Evolutionary conservation across 257 asterid genomes (phyloP), one percentile per base, ranked within the genome.

Genomic region (Datura wrightii): DNA sequence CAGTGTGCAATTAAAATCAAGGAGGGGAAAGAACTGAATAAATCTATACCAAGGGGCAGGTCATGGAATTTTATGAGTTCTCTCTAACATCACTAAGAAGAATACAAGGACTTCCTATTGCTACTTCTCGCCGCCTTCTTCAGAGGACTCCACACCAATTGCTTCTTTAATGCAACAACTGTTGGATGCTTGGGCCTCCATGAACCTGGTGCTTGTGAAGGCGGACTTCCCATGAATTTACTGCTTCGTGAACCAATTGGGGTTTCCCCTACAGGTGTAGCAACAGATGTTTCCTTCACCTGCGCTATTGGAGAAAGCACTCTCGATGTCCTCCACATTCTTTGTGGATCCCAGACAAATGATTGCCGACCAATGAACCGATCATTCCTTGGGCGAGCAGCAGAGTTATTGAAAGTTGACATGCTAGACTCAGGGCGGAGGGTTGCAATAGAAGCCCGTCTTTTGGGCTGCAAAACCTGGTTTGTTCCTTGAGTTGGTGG

Each of bases 361-460:
- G 94, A 93, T 66, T 92, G 94, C 55, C 97, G 88, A 4, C 97
- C 97, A 90, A 91, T 72, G 88, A 79, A 69, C 34, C 93, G 92
- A 10, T 88, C 92, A 3, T 52, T 84, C 90, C 90, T 92, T 54
- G 65, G 81, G 66, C 83, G 87, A 34, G 87, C 85, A 65, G 84
- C 76, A 24, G 95, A 89, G 82, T 86, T 86, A 36, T 84, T 88
- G 80, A 88, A 94, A 69, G 93, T 91, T 65, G 89, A 52, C 65
- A 85, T 83, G 82, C 86, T 88, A 42, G 89, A 56, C 85, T 96
- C 97, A 9, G 93, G 86, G 44, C 89, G 91, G 56, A 88, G 69
- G 58, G 93, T 88, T 82, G 98, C 99, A 79, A 97, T 86, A 19
- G 99, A 97, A 59, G 97, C 95, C 82, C 99, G 90, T 79, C 98